Conservation (phyloP, 768 basidiomycete species). For the Butyriboletus loyo region DNA sequence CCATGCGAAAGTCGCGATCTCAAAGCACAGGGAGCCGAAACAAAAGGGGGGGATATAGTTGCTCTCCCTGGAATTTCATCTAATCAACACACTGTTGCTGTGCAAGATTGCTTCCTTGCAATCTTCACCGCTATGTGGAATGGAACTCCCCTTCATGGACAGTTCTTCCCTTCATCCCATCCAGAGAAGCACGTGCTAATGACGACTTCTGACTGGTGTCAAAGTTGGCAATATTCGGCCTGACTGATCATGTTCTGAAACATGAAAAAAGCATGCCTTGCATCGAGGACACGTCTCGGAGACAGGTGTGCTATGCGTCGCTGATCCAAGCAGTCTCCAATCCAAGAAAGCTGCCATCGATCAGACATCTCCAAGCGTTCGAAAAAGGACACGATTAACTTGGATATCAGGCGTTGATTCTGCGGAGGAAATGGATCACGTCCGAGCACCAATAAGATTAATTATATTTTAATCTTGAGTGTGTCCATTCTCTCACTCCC, state of each 20-base stretch:
- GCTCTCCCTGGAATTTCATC: not conserved
- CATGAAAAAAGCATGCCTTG: not conserved
- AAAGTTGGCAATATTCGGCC: not conserved
- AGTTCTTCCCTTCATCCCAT: not conserved
- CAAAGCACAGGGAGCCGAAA: not conserved
- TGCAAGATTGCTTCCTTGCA: not conserved
- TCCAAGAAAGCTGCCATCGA: not conserved
- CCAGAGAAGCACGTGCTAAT: not conserved
- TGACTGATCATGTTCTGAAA: not conserved
- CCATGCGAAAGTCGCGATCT: not conserved
- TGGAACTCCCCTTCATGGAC: too few species aligned
- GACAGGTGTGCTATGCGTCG: not conserved
- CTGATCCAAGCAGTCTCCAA: constrained; percentile 1
- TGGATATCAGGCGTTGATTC: not conserved
- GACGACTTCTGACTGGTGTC: not conserved
- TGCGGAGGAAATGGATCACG: not conserved
- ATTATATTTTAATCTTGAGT: not conserved
- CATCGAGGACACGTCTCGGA: not conserved
- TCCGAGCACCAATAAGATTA: not conserved
- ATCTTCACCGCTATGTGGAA: not conserved
- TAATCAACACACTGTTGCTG: not conserved
- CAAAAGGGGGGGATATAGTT: not conserved
- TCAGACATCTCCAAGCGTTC: not conserved
- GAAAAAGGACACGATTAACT: constrained; percentile 1
- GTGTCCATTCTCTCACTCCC: not conserved